A percentile compares a stretch with the other conserved stretches of the same genome.
Conservation (phyloP, 768 basidiomycete species). For the Leccinum obscurum region DNA sequence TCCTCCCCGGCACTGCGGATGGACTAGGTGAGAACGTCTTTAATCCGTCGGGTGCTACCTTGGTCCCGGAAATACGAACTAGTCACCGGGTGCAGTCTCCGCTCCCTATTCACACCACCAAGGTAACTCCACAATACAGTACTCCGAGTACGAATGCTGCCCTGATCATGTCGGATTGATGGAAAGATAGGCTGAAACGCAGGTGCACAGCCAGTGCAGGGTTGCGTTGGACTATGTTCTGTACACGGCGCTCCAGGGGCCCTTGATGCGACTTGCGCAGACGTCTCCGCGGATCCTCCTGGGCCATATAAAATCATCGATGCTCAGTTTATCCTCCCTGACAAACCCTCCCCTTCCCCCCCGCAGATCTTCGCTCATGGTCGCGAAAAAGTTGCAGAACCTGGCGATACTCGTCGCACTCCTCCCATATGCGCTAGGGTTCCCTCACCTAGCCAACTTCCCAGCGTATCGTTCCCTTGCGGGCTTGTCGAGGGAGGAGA, state of each 20-base stretch:
- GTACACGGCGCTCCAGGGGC: background rate
- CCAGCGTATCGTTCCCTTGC: slow-evolving; percentile 25
- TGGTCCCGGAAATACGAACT: background rate
- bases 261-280: background rate
- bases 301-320: slow-evolving; percentile 5
- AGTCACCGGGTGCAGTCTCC: background rate
- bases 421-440: slow-evolving; percentile 4
- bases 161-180: background rate
- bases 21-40: background rate
- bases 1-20: background rate
- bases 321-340: too few species aligned
- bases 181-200: background rate
- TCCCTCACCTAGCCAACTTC: slow-evolving; percentile 15
- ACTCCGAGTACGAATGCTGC: background rate
- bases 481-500: slow-evolving; percentile 19
- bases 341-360: background rate
- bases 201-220: background rate
- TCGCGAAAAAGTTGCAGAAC: slow-evolving; percentile 8
- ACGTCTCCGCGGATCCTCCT: background rate
- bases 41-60: background rate
- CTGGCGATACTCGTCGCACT: slow-evolving; percentile 8
- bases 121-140: background rate
- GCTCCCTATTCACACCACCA: background rate
- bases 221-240: background rate
- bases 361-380: background rate